Percentiles rank a stretch among this genome's conserved stretches.
These are phyloP conservation scores for Vanrija humicola DNA, from an alignment of 1,284 basidiomycete genomes.

Conservation along the genomic window DNA sequence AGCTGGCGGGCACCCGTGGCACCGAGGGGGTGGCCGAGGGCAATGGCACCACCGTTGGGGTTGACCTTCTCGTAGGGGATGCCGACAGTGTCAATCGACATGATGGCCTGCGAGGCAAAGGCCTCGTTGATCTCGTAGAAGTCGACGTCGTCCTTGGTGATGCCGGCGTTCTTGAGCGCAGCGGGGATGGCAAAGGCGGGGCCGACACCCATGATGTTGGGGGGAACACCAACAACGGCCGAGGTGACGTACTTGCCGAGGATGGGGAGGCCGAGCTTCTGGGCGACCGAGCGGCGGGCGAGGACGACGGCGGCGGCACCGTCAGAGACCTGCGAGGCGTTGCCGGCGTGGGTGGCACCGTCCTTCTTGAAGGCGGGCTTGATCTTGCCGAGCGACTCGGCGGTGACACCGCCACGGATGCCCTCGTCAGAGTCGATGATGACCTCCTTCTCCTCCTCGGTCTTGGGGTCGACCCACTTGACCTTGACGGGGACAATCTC, in stretches of 20 bases:
- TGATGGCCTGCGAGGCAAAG: constrained; percentile 82
- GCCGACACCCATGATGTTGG: constrained; percentile 84
- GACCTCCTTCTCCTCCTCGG: constrained; percentile 71
- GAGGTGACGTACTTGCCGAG: constrained; percentile 85
- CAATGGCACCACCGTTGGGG: constrained; percentile 85
- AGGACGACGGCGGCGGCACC: constrained; percentile 93
- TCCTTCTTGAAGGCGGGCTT: constrained; percentile 88
- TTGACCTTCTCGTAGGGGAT: constrained; percentile 78
- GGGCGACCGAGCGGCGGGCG: constrained; percentile 77
- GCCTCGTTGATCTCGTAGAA: constrained; percentile 91
- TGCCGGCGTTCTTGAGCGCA: constrained; percentile 66
- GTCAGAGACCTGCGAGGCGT: constrained; percentile 94
- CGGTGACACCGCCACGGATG: constrained; percentile 84
- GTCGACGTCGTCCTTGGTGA: constrained; percentile 74
- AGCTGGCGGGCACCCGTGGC: constrained; percentile 83
- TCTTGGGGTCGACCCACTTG: constrained; percentile 75
- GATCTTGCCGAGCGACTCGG: constrained; percentile 78
- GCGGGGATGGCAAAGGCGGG: constrained; percentile 89
- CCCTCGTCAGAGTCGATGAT: constrained; percentile 88
- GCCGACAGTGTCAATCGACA: constrained; percentile 68
- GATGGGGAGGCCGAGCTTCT: constrained; percentile 84
- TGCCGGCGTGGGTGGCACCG: constrained; percentile 87
- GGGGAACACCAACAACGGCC: constrained; percentile 73
- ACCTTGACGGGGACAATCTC: constrained; percentile 85
- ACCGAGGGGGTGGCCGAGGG: constrained; percentile 64